phyloP scores from a whole-genome alignment of 2,329 filamentous ascomycete genomes.

The Trichothecium roseum region DNA sequence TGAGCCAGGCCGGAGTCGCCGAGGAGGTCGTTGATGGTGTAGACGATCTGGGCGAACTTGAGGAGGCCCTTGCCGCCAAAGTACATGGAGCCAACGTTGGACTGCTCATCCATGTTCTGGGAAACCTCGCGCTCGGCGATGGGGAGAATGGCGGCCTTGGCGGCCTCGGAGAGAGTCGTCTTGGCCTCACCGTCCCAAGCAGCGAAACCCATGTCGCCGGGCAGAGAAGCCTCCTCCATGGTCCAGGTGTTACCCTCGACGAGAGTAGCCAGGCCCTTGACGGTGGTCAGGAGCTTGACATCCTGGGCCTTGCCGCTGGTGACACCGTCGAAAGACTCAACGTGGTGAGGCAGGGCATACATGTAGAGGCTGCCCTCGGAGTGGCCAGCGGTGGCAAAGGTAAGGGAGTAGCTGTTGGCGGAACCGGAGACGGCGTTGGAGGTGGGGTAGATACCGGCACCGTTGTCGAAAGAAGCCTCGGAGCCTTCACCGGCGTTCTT shows the following conservation, averaged over 20 bases:
- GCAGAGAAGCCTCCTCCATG: constrained; percentile 62
- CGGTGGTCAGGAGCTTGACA: constrained; percentile 65
- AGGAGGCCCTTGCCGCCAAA: constrained; percentile 77
- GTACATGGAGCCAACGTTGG: constrained; percentile 79
- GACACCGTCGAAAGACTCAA: constrained; percentile 57
- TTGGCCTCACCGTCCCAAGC: constrained; percentile 54
- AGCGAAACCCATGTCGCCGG: constrained; percentile 62
- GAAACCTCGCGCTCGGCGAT: constrained; percentile 61
- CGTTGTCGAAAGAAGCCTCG: constrained; percentile 62
- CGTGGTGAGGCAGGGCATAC: constrained; percentile 82
- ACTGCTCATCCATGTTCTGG: constrained; percentile 64
- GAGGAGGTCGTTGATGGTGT: constrained; percentile 54
- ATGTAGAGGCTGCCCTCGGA: constrained; percentile 58
- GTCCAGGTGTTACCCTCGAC: constrained; percentile 67
- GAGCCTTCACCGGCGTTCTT: constrained; percentile 57
- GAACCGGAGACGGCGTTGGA: constrained; percentile 31
- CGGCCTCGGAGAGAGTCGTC: constrained; percentile 4
- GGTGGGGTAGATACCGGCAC: constrained; percentile 63
- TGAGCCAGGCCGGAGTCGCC: constrained; percentile 46
- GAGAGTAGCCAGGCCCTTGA: constrained; percentile 70
- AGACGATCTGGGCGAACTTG: constrained; percentile 66
- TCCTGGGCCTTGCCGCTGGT: constrained; percentile 40
- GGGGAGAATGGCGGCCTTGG: constrained; percentile 35
- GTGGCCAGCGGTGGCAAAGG: constrained; percentile 60
- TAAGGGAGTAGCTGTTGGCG: constrained; percentile 61